phyloP scores from a whole-genome alignment of 164 flowering plant genomes.

The Stephania cephalantha region DNA sequence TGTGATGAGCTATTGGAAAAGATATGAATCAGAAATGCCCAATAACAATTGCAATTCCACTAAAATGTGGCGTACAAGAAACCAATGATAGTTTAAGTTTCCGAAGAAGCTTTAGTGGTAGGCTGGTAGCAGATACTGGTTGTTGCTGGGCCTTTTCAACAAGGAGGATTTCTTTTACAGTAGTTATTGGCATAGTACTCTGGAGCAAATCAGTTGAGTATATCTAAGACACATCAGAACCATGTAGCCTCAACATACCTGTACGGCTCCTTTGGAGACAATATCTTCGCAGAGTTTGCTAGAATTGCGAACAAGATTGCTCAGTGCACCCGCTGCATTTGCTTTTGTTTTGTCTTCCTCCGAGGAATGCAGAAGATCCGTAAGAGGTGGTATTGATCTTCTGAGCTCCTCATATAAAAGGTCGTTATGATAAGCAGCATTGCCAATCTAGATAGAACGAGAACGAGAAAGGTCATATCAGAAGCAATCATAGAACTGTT shows the following conservation, averaged over 20 bases:
- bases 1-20: neutral
- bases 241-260: slow-evolving; percentile 40
- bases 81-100: too few species aligned
- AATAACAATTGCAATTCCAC: neutral
- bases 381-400: slow-evolving; percentile 78
- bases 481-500: neutral
- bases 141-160: neutral
- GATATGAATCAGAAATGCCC: neutral
- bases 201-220: neutral
- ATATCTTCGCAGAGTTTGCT: slow-evolving; percentile 80
- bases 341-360: slow-evolving; percentile 97
- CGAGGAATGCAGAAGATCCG: slow-evolving; percentile 48
- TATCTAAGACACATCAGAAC: neutral
- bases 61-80: neutral
- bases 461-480: slow-evolving; percentile 6
- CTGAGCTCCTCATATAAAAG: slow-evolving; percentile 79
- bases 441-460: slow-evolving; percentile 63
- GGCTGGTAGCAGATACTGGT: neutral
- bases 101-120: neutral
- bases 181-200: neutral
- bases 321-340: slow-evolving; percentile 96
- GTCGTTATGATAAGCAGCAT: slow-evolving; percentile 95
- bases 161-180: neutral
- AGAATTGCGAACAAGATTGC: slow-evolving; percentile 94
- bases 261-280: slow-evolving; percentile 82